Evolutionary conservation across 345 rosid species (phyloP).

Genomic region (Ricinus communis): DNA sequence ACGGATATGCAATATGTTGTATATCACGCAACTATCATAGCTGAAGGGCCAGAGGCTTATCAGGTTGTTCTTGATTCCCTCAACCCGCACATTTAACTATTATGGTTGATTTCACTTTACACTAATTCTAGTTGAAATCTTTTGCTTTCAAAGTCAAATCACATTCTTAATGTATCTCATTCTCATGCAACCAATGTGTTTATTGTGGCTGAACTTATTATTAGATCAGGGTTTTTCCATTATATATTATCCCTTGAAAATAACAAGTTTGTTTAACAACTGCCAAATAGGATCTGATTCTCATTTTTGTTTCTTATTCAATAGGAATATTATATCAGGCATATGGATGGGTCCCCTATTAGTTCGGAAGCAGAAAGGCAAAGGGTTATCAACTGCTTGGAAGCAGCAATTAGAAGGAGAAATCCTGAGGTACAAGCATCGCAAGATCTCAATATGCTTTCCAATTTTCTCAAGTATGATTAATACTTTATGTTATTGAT

Average conservation of each 20-base stretch:
- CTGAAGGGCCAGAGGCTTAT: slow-evolving; percentile 75
- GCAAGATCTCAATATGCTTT: slow-evolving; percentile 8
- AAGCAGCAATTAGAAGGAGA: slow-evolving; percentile 89
- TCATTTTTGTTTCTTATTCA: slow-evolving; percentile 5
- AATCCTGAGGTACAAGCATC: slow-evolving; percentile 50
- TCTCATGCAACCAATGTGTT: too few relatives aligned
- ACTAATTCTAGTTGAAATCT: neutral
- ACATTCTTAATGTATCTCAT: too few relatives aligned
- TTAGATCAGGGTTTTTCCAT: too few relatives aligned
- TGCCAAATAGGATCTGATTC: neutral
- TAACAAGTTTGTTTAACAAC: neutral
- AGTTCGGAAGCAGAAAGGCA: slow-evolving; percentile 95
- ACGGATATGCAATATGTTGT: slow-evolving; percentile 83
- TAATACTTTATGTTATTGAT: slow-evolving; percentile 1
- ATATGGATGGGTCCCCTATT: slow-evolving; percentile 79
- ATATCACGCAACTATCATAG: slow-evolving; percentile 66
- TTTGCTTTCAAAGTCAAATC: neutral
- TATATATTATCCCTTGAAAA: neutral
- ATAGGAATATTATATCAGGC: slow-evolving; percentile 93
- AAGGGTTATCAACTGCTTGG: slow-evolving; percentile 83
- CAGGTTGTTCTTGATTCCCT: slow-evolving; percentile 46
- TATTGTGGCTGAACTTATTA: too few relatives aligned
- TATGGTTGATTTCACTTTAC: neutral
- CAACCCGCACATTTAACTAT: slow-evolving; percentile 5
- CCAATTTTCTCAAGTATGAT: neutral